Evolutionary conservation across 257 asterid species (phyloP).

Genomic region (Oldenlandia corymbosa): DNA sequence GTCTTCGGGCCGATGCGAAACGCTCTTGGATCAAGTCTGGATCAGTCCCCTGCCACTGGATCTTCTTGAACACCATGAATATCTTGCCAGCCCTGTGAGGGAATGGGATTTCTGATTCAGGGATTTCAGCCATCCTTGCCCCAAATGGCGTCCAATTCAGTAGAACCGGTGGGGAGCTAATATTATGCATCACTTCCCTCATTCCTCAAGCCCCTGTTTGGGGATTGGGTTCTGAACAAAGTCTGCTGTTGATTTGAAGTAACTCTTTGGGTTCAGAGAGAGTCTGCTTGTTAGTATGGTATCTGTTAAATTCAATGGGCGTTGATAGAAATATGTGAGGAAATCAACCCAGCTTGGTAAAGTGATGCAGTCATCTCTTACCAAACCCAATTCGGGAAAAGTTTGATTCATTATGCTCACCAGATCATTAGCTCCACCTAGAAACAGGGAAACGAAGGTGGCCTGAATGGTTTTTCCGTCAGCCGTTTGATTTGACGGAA

Average conservation of each 20-base stretch:
- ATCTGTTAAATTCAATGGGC: no score
- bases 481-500: background rate
- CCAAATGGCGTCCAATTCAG: constrained; percentile 5
- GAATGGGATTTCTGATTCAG: no score
- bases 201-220: background rate
- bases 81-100: no score
- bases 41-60: no score
- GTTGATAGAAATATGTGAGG: background rate
- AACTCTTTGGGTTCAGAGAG: background rate
- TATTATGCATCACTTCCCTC: background rate
- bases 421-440: background rate
- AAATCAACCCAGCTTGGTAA: background rate
- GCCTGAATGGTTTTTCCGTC: background rate
- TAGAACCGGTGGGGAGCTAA: background rate
- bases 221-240: constrained; percentile 12
- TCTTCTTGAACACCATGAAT: no score
- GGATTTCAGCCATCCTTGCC: no score
- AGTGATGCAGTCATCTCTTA: background rate
- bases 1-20: no score
- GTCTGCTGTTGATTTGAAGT: constrained; percentile 10
- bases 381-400: constrained; percentile 9
- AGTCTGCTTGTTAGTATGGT: background rate
- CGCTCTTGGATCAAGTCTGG: no score
- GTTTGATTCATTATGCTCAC: background rate
- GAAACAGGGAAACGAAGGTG: background rate